Evolutionary conservation across 2,329 filamentous ascomycete genomes (phyloP), one percentile per base, ranked within the genome.

Genomic region (Colletotrichum filicis): DNA sequence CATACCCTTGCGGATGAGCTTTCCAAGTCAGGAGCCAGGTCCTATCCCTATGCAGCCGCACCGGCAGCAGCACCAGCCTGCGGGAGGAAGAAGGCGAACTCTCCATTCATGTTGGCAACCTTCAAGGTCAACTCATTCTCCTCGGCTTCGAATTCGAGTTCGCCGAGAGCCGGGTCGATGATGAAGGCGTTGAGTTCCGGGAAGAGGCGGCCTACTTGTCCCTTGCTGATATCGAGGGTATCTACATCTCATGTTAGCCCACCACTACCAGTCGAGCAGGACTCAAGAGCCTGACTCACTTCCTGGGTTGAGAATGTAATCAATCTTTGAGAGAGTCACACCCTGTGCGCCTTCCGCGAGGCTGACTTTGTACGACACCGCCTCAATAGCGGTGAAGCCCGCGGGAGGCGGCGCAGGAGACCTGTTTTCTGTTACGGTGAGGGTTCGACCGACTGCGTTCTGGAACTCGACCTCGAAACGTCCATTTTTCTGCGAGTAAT

Each of bases 81-180:
- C 0, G 80, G 81, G 6, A 82, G 32, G 63, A 83, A 83, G 35
- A 83, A 56, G 26, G 68, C 80, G 71, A 78, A 82, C 71, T 83
- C 80, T 32, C 79, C 82, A 49, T 79, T 78, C 66, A 83, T 75
- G 74, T 80, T 77, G 35, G 66, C 68, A 22, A 82, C 81, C 3
- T 73, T 78, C 0, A 80, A 64, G 0, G 78, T 78, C 3, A 83
- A 70, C 76, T 85, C 83, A 58, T 83, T 83, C 74, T 85, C 83
- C 2, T 85, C 83, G 1, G 67, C 80, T 75, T 85, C 83, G 53
- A 84, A 85, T 74, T 84, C 83, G n/a, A 81, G 76, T 76, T 84
- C 83, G 66, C 82, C 82, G 0, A 84, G 64, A 22, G 76, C 78
- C 7, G 76, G 74, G 37, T 80, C 80, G 53, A 84, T 79, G 66